Base-by-base conservation (phyloP, 1,139 yeast genomes). In the Geotrichum carabidarum region DNA sequence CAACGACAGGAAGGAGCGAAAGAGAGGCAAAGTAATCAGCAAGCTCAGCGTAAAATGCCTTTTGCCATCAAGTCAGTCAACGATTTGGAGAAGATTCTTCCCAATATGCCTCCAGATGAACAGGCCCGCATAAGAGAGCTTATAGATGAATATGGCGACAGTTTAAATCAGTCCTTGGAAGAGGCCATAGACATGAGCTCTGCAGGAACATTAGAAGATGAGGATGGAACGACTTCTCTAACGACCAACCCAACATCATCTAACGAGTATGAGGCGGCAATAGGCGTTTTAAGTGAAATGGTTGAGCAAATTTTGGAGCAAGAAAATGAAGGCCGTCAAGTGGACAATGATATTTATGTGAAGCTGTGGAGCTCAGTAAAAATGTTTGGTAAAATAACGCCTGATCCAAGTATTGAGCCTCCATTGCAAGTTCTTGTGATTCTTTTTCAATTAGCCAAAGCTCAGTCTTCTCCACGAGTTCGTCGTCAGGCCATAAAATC, bases 401-500 rank as follows among this genome's bases (percentile, higher is more conserved):
- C 22, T 12, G 52, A 44, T 27, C 42, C 50, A 12, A 43, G 36
- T 2, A 36, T 53, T 11, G 55, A 48, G 9, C 56, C 56, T 11
- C 58, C 58, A 7, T 36, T 56, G 42, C 52, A 52, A 32, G 48
- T 52, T 32, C 40, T 55, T 8, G 58, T 56, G 8, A 34, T 50
- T n/a, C 36, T 56, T 12, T 56, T 56, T 36, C 58, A 56, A 27
- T 27, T 56, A 30, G 56, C 56, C 4, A 56, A 56, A 30, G 48
- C 44, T 11, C 54, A 51, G 38, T 18, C 41, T 9, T 35, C 40
- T 9, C 18, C 44, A 8, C 46, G 58, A 3, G 47, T 46, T 5
- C 55, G 66, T 14, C 57, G 54, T 8, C 35, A 57, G 12, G 55
- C 62, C 47, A 50, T 69, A 15, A 65, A 59, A 44, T 57, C 57